A percentile compares a stretch with the other conserved stretches of the same genome.
Evolutionary conservation across 345 rosid species (phyloP).

Genomic region (Linum tenue): DNA sequence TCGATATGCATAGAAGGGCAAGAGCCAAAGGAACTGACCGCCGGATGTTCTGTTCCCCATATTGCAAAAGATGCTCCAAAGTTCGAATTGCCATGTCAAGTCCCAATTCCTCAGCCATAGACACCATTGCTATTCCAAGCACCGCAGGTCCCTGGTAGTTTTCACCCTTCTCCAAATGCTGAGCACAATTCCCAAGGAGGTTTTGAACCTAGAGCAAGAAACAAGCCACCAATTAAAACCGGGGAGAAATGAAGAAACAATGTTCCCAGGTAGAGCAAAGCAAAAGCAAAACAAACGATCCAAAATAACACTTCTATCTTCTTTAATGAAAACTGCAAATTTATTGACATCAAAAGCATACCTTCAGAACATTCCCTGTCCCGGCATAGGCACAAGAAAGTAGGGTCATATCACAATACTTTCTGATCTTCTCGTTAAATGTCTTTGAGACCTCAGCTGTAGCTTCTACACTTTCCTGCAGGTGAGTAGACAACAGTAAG

Average conservation of each 20-base stretch:
- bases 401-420: slow-evolving; percentile 81
- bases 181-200: slow-evolving; percentile 81
- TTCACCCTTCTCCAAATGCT: slow-evolving; percentile 81
- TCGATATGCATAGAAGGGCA: slow-evolving; percentile 93
- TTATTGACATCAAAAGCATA: slow-evolving; percentile 21
- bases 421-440: slow-evolving; percentile 81
- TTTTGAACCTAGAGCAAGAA: slow-evolving; percentile 58
- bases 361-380: slow-evolving; percentile 97
- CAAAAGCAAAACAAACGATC: background rate
- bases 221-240: background rate
- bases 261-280: background rate
- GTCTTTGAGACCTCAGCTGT: slow-evolving; percentile 94
- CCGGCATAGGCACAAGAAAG: slow-evolving; percentile 98
- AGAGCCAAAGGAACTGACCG: slow-evolving; percentile 95
- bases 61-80: slow-evolving; percentile 83
- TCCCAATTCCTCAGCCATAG: slow-evolving; percentile 98
- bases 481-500: slow-evolving; percentile 9
- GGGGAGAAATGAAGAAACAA: background rate
- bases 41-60: slow-evolving; percentile 84
- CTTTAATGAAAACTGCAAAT: background rate
- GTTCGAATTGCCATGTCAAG: slow-evolving; percentile 95
- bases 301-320: background rate
- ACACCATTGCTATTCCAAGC: slow-evolving; percentile 95
- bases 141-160: slow-evolving; percentile 92
- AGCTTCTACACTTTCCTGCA: slow-evolving; percentile 85